Conservation (phyloP, 2,329 filamentous ascomycete species). For the Cladosporium sp. region DNA sequence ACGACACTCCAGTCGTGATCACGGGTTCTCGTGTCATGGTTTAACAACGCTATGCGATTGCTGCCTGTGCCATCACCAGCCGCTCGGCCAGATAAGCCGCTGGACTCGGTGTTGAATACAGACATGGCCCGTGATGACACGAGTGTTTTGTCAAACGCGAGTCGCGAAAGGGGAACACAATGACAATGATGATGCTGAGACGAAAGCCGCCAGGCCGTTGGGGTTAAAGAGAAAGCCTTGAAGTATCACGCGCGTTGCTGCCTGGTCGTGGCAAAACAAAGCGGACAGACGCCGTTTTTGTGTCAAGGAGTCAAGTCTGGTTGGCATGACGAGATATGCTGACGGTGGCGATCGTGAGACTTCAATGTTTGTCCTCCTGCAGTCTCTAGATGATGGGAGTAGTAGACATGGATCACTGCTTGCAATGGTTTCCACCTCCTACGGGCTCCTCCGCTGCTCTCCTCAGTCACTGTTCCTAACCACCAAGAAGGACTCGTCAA, state of each 20-base stretch:
- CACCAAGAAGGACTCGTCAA: too few species aligned
- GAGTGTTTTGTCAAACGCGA: neutral
- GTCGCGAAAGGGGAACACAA: neutral
- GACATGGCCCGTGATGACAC: neutral
- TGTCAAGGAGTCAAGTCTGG: neutral
- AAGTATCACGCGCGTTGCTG: neutral
- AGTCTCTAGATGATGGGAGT: neutral
- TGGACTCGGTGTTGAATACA: too few species aligned
- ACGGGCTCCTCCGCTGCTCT: too few species aligned
- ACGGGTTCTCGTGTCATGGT: neutral
- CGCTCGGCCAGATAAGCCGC: neutral
- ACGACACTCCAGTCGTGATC: neutral
- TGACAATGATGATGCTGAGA: neutral
- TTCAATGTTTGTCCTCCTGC: neutral
- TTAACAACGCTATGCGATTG: neutral
- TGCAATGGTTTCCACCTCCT: too few species aligned
- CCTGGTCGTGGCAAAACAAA: neutral
- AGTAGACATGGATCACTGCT: too few species aligned
- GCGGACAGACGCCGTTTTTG: neutral
- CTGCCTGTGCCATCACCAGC: neutral
- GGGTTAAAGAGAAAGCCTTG: neutral
- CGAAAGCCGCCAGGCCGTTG: neutral
- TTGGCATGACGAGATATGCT: neutral
- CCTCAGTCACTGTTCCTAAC: too few species aligned
- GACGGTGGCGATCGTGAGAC: neutral